Evolutionary conservation across 2,329 filamentous ascomycete species (phyloP), one percentile per base, ranked within the genome.

Genomic region (Botrytis aclada): DNA sequence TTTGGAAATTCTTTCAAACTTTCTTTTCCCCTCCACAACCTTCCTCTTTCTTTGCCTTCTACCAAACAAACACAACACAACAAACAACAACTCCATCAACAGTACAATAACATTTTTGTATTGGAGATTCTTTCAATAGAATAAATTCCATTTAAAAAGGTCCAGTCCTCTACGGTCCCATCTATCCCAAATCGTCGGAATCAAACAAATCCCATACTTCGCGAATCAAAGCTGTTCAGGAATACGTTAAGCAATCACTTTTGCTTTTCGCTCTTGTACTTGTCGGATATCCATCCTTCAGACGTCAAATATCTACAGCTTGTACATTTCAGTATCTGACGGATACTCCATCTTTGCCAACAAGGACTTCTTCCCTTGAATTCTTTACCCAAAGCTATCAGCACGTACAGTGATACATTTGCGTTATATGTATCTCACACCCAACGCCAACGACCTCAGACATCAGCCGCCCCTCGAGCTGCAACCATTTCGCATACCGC

Each of bases 401-500:
- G 75, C 78, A 77, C 66, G 70, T 72, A 72, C 70, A 72, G 51
- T 45, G 70, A 67, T 72, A 72, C 70, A 81, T 77, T 78, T 81
- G 80, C 77, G 79, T 80, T 81, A 79, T 81, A 81, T 81, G 80
- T 81, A 81, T 81, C 79, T 81, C 79, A 81, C 77, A 80, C 80
- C 80, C 90, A 83, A 88, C 82, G 89, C 89, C 90, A 90, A 93
- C 92, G 90, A 94, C 91, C 94, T 93, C 90, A 93, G 91, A 93
- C 92, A 95, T 91, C 90, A 92, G 87, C 91, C 91, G 89, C 93
- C 93, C 88, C 90, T 93, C 88, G 93, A 94, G 93, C 93, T 97
- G 93, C 94, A 95, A 90, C 88, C 92, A 89, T 97, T 97, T 93
- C 94, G 94, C 90, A 94, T 93, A 92, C 88, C 91, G 90, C 91